Conservation (phyloP, 805 yeast species). For the Wickerhamiella nectarea region DNA sequence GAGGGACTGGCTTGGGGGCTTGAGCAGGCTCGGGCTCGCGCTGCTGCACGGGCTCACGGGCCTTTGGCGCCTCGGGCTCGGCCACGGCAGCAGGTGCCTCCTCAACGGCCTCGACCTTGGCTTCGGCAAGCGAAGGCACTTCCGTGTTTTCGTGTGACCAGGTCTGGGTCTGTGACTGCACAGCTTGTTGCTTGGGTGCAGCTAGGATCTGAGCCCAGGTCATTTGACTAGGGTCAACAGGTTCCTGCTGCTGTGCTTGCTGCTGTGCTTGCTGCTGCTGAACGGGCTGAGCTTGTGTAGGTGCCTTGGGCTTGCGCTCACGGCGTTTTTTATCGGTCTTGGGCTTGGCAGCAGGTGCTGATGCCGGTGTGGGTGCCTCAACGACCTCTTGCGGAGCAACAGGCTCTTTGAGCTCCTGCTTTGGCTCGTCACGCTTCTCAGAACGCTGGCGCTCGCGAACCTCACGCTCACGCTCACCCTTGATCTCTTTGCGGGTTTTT, state of each 20-base stretch:
- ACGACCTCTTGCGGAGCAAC: neutral
- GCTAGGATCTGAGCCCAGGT: conserved; percentile 18
- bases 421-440: neutral
- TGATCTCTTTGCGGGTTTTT: conserved; percentile 25
- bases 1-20: conserved; percentile 11
- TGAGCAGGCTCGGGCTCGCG: conserved; percentile 13
- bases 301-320: conserved; percentile 14
- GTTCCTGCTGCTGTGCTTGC: neutral
- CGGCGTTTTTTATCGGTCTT: conserved; percentile 3
- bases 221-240: conserved; percentile 11
- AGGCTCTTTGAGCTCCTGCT: neutral
- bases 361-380: neutral
- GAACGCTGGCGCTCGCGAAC: conserved; percentile 15
- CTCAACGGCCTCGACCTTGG: neutral
- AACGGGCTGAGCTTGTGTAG: neutral
- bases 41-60: conserved; percentile 13
- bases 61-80: conserved; percentile 12
- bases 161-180: conserved; percentile 1
- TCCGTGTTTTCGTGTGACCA: neutral
- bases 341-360: conserved; percentile 1
- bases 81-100: conserved; percentile 9
- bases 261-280: neutral
- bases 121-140: neutral
- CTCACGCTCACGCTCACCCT: conserved; percentile 47
- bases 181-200: neutral